phyloP scores from a whole-genome alignment of 108 stramenopile genomes.

The Fistulifera pelliculosa region DNA sequence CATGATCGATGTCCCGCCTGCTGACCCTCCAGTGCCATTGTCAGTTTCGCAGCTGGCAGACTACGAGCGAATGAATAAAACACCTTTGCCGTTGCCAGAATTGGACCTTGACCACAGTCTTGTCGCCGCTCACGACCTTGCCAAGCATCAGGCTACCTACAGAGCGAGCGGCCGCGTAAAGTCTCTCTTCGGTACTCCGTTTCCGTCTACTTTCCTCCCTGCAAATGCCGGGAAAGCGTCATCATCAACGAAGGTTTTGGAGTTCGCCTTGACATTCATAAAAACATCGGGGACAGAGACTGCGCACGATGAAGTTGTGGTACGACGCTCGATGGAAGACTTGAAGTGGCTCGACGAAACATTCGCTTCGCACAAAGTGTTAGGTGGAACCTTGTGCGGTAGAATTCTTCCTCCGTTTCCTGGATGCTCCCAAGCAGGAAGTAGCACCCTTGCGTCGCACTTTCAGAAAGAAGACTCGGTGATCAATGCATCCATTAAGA shows the following conservation, averaged over 20 bases:
- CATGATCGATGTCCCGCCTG: conserved; percentile 73
- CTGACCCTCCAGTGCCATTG: conserved; percentile 51
- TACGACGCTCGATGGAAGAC: conserved; percentile 69
- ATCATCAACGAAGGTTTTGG: conserved; percentile 14
- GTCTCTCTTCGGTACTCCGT: conserved; percentile 9
- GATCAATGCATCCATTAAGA: conserved; percentile 15
- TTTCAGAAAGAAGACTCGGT: conserved; percentile 9
- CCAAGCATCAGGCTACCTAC: too few species aligned
- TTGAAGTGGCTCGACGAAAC: conserved; percentile 79
- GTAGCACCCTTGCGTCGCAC: not conserved
- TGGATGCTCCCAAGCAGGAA: not conserved
- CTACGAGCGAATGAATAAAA: conserved; percentile 45
- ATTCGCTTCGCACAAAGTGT: conserved; percentile 54
- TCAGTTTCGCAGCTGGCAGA: conserved; percentile 24
- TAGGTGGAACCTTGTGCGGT: conserved; percentile 78
- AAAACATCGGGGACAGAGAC: not conserved
- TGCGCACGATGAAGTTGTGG: conserved; percentile 20
- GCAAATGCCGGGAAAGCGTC: not conserved
- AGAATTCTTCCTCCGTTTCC: conserved; percentile 76
- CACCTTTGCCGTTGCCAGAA: conserved; percentile 60
- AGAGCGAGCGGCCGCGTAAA: conserved; percentile 10
- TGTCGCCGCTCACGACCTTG: conserved; percentile 40
- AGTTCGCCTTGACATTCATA: conserved; percentile 40
- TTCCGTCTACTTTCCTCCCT: not conserved
- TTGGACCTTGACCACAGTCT: conserved; percentile 73